Conservation (phyloP, 1,284 basidiomycete species). For the Pterulicium gracile region DNA sequence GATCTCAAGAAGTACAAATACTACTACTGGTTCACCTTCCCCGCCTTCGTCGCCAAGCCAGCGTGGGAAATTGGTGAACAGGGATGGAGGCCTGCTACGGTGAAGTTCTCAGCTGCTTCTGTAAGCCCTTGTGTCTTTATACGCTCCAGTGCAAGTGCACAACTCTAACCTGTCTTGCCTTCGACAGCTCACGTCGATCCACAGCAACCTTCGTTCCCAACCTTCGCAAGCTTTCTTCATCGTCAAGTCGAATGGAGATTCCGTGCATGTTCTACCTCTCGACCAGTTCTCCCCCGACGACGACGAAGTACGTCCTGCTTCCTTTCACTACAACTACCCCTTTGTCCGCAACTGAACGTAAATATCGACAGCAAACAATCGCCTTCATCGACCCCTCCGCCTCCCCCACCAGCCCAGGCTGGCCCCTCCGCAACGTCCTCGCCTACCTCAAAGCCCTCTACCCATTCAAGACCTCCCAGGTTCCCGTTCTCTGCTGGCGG, state of each 20-base stretch:
- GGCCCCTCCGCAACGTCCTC: constrained; percentile 90
- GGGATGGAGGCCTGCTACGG: constrained; percentile 40
- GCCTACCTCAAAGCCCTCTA: constrained; percentile 61
- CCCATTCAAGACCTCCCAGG: constrained; percentile 30
- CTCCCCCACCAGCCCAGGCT: constrained; percentile 70
- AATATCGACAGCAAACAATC: constrained; percentile 40
- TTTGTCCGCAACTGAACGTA: too few species aligned
- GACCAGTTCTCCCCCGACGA: constrained; percentile 40
- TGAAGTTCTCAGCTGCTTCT: constrained; percentile 22
- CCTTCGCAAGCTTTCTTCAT: constrained; percentile 49
- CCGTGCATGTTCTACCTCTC: constrained; percentile 13
- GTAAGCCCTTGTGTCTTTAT: too few species aligned
- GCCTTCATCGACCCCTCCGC: constrained; percentile 87
- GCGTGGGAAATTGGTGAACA: constrained; percentile 69
- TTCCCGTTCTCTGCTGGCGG: constrained; percentile 73
- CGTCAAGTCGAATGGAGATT: constrained; percentile 23
- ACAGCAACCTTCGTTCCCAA: constrained; percentile 31
- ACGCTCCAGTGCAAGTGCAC: too few species aligned
- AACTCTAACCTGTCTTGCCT: too few species aligned
- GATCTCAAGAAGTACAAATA: constrained; percentile 98
- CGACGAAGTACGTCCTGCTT: constrained; percentile 21
- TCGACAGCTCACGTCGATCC: constrained; percentile 38
- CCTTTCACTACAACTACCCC: neutral
- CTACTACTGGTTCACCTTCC: constrained; percentile 98
- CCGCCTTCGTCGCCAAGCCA: constrained; percentile 80